These are phyloP conservation scores for Neohortaea acidophila DNA, from an alignment of 495 filamentous ascomycete species.

Conservation along the genomic window DNA sequence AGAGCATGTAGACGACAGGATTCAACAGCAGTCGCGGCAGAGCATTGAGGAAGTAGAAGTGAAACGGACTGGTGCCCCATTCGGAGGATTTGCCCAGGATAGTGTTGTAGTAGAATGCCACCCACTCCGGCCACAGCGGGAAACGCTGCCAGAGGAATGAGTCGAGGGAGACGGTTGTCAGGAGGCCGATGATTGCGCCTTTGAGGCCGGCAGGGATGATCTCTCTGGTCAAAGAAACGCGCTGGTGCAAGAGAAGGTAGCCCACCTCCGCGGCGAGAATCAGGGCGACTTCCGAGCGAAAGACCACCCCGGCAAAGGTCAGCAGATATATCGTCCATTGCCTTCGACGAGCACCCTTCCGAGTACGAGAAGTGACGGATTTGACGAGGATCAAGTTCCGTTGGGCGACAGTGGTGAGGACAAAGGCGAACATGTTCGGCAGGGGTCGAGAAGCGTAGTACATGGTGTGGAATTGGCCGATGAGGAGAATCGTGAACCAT, in stretches of 20 bases:
- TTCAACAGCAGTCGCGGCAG: constrained; percentile 75
- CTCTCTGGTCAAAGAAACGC: constrained; percentile 38
- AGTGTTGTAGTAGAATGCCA: constrained; percentile 83
- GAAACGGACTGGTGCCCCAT: constrained; percentile 77
- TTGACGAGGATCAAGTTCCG: constrained; percentile 49
- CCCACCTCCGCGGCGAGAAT: constrained; percentile 47
- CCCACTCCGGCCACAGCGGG: constrained; percentile 76
- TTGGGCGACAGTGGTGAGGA: constrained; percentile 52
- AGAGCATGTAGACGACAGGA: constrained; percentile 45
- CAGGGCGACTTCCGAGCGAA: constrained; percentile 79
- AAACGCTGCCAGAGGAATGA: constrained; percentile 76
- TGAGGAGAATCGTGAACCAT: constrained; percentile 74
- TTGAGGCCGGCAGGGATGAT: constrained; percentile 54
- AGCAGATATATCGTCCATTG: constrained; percentile 52
- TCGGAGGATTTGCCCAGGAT: constrained; percentile 57
- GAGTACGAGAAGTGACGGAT: constrained; percentile 17
- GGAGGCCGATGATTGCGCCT: constrained; percentile 46
- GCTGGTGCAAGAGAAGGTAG: constrained; percentile 40
- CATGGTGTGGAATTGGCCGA: constrained; percentile 79
- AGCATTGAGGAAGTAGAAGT: constrained; percentile 69
- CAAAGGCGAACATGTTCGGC: constrained; percentile 95
- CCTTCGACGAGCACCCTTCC: constrained; percentile 10
- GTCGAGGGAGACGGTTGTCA: constrained; percentile 57
- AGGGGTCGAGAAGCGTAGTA: constrained; percentile 88
- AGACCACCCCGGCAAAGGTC: constrained; percentile 69